phyloP scores from a whole-genome alignment of 345 rosid genomes.

The Eucalyptus cloeziana region DNA sequence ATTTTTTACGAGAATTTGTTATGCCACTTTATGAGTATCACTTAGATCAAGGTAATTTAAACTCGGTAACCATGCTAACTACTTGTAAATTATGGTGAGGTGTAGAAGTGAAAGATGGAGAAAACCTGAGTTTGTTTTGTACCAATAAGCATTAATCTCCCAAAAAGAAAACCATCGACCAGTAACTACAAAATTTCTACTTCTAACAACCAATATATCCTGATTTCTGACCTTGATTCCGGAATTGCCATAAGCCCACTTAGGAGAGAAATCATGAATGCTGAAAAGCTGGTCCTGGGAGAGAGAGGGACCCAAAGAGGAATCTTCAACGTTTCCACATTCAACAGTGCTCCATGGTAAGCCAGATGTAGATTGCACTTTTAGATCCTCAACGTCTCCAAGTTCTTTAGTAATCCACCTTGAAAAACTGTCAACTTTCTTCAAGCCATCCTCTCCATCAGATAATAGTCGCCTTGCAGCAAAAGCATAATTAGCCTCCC shows the following conservation, averaged over 20 bases:
- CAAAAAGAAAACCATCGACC: not conserved
- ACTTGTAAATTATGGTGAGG: not conserved
- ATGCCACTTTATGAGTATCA: not conserved
- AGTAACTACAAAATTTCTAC: not conserved
- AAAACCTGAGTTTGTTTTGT: not conserved
- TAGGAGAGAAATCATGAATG: conserved; percentile 67
- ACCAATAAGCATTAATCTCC: not conserved
- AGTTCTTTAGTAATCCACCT: conserved; percentile 78
- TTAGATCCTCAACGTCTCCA: conserved; percentile 68
- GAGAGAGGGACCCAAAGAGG: conserved; percentile 73
- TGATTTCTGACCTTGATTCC: conserved; percentile 48
- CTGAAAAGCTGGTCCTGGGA: conserved; percentile 86
- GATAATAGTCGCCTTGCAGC: conserved; percentile 34
- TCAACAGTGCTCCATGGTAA: conserved; percentile 66
- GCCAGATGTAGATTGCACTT: conserved; percentile 59
- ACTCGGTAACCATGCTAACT: not conserved
- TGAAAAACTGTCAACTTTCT: conserved; percentile 88
- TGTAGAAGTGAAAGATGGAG: not conserved
- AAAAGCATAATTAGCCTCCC: conserved; percentile 21
- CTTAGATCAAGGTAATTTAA: not conserved
- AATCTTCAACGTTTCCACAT: conserved; percentile 49
- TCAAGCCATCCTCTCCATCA: conserved; percentile 52
- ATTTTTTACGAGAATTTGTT: not conserved
- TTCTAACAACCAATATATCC: not conserved
- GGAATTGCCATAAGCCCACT: conserved; percentile 49